Percentiles rank a stretch among this genome's conserved stretches.
Conservation (phyloP, 768 basidiomycete species). For the Kwoniella dejecticola region DNA sequence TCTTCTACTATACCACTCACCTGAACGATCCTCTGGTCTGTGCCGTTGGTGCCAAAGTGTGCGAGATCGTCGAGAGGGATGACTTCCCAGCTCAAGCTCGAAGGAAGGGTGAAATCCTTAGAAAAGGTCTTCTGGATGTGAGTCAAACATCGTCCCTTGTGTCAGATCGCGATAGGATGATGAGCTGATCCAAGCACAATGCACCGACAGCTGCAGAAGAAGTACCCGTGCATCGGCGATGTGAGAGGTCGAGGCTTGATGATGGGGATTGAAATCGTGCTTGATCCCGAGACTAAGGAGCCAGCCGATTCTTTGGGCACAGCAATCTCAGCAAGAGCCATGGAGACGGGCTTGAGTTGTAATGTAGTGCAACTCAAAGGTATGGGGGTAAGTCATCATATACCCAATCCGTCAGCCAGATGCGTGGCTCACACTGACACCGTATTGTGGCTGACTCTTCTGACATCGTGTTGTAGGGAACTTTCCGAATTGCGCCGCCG, state of each 20-base stretch:
- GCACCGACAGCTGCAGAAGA: slow-evolving; percentile 26
- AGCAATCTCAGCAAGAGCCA: slow-evolving; percentile 21
- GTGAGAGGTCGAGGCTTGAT: slow-evolving; percentile 37
- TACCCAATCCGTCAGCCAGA: too few species aligned
- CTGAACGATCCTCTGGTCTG: slow-evolving; percentile 33
- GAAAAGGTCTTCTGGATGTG: slow-evolving; percentile 16
- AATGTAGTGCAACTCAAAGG: slow-evolving; percentile 33
- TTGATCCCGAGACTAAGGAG: slow-evolving; percentile 6
- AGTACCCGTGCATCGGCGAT: slow-evolving; percentile 36
- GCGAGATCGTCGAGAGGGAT: slow-evolving; percentile 30
- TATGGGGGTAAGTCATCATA: slow-evolving; percentile 17
- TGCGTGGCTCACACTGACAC: too few species aligned
- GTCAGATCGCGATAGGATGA: too few species aligned
- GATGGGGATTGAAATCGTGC: slow-evolving; percentile 32
- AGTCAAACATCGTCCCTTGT: not conserved
- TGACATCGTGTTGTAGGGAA: slow-evolving; percentile 14
- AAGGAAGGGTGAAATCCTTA: slow-evolving; percentile 13
- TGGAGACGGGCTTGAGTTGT: slow-evolving; percentile 27
- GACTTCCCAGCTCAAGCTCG: slow-evolving; percentile 13
- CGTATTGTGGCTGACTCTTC: too few species aligned
- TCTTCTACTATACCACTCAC: slow-evolving; percentile 42
- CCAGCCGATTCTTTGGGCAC: slow-evolving; percentile 14
- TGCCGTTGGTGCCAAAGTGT: slow-evolving; percentile 32
- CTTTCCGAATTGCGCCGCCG: slow-evolving; percentile 36
- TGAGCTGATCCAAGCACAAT: too few species aligned